Percentiles rank a stretch among this genome's conserved stretches.
Evolutionary conservation across 73 alveolate species (phyloP).

Genomic region (Vitrella brassicaformis): DNA sequence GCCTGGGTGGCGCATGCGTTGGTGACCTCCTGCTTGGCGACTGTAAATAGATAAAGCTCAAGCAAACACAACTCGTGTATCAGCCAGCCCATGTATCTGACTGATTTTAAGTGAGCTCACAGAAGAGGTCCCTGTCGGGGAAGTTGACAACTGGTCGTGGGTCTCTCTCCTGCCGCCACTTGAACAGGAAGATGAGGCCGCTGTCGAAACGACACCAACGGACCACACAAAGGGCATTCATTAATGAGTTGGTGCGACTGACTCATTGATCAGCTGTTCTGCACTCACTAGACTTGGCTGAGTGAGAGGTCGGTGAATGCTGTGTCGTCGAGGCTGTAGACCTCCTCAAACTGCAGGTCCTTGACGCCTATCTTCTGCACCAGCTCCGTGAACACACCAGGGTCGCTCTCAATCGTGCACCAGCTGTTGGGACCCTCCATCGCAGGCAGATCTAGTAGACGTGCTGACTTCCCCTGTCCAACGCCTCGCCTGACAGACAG

Average conservation of each 20-base stretch:
- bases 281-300: background rate
- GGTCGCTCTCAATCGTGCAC: conserved; percentile 90
- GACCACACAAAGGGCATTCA: no score
- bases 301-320: background rate
- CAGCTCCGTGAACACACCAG: conserved; percentile 84
- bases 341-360: conserved; percentile 81
- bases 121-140: conserved; percentile 74
- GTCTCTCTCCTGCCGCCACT: conserved; percentile 60
- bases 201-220: no score
- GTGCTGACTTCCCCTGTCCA: no score
- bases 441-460: no score
- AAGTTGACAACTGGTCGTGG: conserved; percentile 48
- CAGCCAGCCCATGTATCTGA: background rate
- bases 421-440: conserved; percentile 24
- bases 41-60: background rate
- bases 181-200: conserved; percentile 81
- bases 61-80: background rate
- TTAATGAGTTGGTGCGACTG: no score
- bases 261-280: no score
- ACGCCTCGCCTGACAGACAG: no score
- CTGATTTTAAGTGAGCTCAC: conserved; percentile 6
- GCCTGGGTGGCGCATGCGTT: conserved; percentile 95
- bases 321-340: conserved; percentile 57
- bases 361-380: conserved; percentile 75
- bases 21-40: conserved; percentile 63